phyloP scores from a whole-genome alignment of 2,329 filamentous ascomycete species.

The Hawksworthiomyces lignivorus region DNA sequence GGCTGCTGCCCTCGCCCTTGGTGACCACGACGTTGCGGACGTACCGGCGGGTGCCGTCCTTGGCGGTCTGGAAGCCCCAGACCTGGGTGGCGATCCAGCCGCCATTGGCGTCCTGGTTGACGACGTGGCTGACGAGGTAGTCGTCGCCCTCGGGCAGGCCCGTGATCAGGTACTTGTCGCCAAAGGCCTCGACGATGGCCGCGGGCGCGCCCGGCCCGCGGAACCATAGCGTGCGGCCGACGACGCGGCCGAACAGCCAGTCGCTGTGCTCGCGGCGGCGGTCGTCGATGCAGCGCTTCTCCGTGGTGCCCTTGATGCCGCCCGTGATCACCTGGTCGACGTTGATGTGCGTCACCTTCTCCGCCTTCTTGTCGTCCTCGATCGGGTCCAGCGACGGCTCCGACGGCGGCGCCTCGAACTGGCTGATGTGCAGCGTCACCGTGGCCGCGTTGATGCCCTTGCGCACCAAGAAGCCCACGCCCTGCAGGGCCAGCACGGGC shows the following conservation, averaged over 20 bases:
- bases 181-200: conserved; percentile 47
- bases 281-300: conserved; percentile 47
- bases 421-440: conserved; percentile 56
- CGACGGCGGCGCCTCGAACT: conserved; percentile 40
- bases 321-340: conserved; percentile 66
- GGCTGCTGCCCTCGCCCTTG: conserved; percentile 30
- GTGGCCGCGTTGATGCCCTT: conserved; percentile 64
- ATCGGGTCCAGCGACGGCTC: conserved; percentile 27
- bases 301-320: conserved; percentile 56
- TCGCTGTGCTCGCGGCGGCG: conserved; percentile 58
- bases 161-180: conserved; percentile 39
- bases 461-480: conserved; percentile 63
- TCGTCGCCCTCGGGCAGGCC: conserved; percentile 49
- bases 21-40: conserved; percentile 45
- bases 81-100: conserved; percentile 51
- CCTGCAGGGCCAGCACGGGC: conserved; percentile 63
- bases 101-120: conserved; percentile 38
- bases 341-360: conserved; percentile 51
- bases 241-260: conserved; percentile 69
- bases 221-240: conserved; percentile 50
- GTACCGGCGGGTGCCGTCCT: conserved; percentile 46
- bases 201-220: conserved; percentile 21
- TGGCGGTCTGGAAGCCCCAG: conserved; percentile 49
- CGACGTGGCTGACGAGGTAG: conserved; percentile 57
- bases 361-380: conserved; percentile 10